Percentiles rank a stretch among this genome's conserved stretches.
These are phyloP conservation scores for Arthrobotrys pseudoclavata DNA, from an alignment of 2,329 filamentous ascomycete species.

Conservation along the genomic window DNA sequence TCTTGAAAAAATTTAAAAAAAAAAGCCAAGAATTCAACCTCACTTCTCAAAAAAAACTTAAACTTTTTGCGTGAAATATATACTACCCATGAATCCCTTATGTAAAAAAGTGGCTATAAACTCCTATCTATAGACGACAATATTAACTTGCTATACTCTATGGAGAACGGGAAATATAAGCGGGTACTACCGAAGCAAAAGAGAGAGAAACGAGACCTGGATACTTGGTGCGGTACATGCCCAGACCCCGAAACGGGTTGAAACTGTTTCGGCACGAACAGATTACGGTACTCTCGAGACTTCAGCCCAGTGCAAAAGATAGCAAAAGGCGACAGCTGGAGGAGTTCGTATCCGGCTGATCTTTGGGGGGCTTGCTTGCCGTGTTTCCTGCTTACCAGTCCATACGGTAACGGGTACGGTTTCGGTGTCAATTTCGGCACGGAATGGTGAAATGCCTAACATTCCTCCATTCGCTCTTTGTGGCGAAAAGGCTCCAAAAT, in stretches of 20 bases:
- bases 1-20: too few species aligned
- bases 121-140: background rate
- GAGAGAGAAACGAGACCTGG: background rate
- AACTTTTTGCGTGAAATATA: constrained; percentile 27
- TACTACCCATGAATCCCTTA: constrained; percentile 44
- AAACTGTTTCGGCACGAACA: constrained; percentile 12
- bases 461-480: background rate
- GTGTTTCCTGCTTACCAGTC: background rate
- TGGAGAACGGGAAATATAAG: constrained; percentile 12
- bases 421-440: constrained; percentile 57
- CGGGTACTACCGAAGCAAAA: constrained; percentile 52
- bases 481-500: constrained; percentile 23
- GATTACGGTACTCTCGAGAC: background rate
- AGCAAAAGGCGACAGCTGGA: background rate
- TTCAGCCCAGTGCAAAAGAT: background rate
- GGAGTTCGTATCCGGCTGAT: constrained; percentile 15
- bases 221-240: constrained; percentile 12
- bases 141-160: background rate
- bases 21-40: background rate
- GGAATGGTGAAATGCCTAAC: constrained; percentile 20
- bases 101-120: constrained; percentile 36
- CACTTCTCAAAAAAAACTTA: background rate
- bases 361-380: background rate
- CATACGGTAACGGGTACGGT: constrained; percentile 26
- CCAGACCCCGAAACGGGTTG: constrained; percentile 5